A percentile compares a stretch with the other conserved stretches of the same genome.
Evolutionary conservation across 2,329 filamentous ascomycete genomes (phyloP).

Genomic region (Aspergillus nomiae): DNA sequence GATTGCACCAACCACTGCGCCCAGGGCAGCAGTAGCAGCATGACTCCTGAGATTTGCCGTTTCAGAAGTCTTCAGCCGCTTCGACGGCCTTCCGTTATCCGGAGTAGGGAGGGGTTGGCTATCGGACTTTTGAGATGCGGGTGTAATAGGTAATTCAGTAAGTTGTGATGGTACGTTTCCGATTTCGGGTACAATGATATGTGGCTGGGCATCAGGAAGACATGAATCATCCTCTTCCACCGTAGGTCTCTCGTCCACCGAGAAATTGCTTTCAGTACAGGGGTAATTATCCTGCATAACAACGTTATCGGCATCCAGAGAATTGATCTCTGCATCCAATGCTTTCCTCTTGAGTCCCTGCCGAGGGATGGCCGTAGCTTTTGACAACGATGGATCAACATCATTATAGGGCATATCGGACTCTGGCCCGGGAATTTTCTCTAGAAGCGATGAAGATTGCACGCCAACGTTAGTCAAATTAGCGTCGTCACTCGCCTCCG

Average conservation of each 20-base stretch:
- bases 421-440: not conserved
- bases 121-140: constrained; percentile 11
- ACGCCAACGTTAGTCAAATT: not conserved
- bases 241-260: constrained; percentile 1
- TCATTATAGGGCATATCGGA: not conserved
- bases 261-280: not conserved
- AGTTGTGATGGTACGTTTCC: constrained; percentile 9
- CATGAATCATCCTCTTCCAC: constrained; percentile 10
- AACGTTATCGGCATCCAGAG: not conserved
- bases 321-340: not conserved
- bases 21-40: constrained; percentile 41
- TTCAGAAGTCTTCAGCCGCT: constrained; percentile 30
- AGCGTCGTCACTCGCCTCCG: not conserved
- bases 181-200: constrained; percentile 13
- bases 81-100: constrained; percentile 25
- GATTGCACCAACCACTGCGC: constrained; percentile 45
- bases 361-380: not conserved
- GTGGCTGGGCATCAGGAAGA: constrained; percentile 30
- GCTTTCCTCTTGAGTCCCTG: not conserved
- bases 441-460: not conserved
- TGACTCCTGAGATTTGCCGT: constrained; percentile 34
- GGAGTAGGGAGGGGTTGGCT: constrained; percentile 17
- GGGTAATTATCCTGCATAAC: not conserved
- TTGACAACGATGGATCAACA: not conserved
- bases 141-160: constrained; percentile 3